Percentiles rank a stretch among this genome's conserved stretches.
phyloP scores from a whole-genome alignment of 208 protist genomes.

The Tritrichomonas foetus region DNA sequence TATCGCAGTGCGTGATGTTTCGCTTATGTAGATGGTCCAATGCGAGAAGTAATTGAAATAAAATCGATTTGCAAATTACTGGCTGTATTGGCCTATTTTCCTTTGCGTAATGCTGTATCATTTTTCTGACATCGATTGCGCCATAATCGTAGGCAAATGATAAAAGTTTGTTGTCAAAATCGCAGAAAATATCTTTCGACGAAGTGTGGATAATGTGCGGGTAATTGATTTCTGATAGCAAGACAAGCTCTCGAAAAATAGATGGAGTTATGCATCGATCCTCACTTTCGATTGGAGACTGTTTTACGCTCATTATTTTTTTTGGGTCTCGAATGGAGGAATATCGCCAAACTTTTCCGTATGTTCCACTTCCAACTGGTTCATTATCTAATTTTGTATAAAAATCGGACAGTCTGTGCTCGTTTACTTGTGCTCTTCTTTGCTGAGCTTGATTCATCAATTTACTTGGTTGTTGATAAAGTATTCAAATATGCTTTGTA shows the following conservation, averaged over 20 bases:
- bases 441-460: too few species aligned
- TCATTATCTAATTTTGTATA: too few species aligned
- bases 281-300: not conserved
- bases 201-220: conserved; percentile 13
- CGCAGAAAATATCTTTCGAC: conserved; percentile 10
- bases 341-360: not conserved
- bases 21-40: not conserved
- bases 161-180: not conserved
- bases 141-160: not conserved
- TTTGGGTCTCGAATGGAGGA: not conserved
- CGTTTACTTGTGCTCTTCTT: too few species aligned
- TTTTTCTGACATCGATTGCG: not conserved
- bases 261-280: not conserved
- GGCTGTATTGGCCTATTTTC: not conserved
- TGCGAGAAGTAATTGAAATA: conserved; percentile 20
- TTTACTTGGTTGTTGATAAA: too few species aligned
- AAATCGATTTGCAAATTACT: not conserved
- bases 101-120: not conserved
- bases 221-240: conserved; percentile 25
- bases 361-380: not conserved
- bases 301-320: conserved; percentile 7
- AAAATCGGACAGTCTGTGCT: too few species aligned
- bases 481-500: too few species aligned
- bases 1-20: not conserved
- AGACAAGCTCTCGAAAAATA: not conserved